Conservation (phyloP, 306 rosid species). For the Cicer arietinum region DNA sequence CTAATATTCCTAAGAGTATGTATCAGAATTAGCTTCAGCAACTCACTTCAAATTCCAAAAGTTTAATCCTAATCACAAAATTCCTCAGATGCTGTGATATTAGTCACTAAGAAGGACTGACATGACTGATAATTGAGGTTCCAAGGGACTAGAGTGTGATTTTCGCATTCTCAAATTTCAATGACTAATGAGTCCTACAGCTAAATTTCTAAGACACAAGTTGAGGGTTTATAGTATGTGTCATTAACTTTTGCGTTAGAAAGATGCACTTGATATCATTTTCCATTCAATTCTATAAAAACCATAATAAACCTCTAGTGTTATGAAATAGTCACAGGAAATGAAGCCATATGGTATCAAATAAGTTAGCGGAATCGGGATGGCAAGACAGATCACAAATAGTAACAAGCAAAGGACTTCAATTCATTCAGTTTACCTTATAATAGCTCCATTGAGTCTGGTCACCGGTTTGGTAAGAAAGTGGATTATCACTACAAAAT, state of each 20-base stretch:
- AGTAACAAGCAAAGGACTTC: slow-evolving; percentile 24
- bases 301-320: background rate
- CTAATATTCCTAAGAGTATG: background rate
- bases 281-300: slow-evolving; percentile 6
- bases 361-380: background rate
- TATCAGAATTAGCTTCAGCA: background rate
- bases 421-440: slow-evolving; percentile 58
- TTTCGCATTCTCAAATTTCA: background rate
- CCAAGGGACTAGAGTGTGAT: background rate
- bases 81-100: background rate
- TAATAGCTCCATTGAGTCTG: slow-evolving; percentile 87
- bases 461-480: slow-evolving; percentile 74
- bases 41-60: background rate
- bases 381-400: slow-evolving; percentile 7
- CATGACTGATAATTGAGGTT: slow-evolving; percentile 5
- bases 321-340: slow-evolving; percentile 16
- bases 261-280: background rate
- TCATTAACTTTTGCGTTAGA: slow-evolving; percentile 1
- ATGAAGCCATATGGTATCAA: slow-evolving; percentile 3
- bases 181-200: background rate
- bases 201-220: background rate
- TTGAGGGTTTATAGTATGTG: background rate
- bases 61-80: background rate
- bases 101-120: background rate
- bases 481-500: slow-evolving; percentile 91